Evolutionary conservation across 306 rosid species (phyloP), one percentile per base, ranked within the genome.

Genomic region (Biancaea sappan): DNA sequence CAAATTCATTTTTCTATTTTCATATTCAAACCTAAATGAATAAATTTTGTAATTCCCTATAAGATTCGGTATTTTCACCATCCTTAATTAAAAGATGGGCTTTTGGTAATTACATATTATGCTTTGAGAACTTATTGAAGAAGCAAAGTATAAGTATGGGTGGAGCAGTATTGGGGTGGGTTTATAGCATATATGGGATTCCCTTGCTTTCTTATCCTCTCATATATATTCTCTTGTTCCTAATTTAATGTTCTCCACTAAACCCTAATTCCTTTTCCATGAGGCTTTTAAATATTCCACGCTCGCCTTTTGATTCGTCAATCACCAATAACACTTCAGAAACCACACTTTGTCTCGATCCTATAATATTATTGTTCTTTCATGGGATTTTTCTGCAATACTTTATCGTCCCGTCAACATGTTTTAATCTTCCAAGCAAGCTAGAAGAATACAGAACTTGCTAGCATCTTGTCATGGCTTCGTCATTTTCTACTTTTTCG

Each of bases 71-170:
- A n/a, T n/a, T n/a, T n/a, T n/a, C n/a, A n/a, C n/a, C n/a, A n/a
- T n/a, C n/a, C 15, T 8, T 32, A 0, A 9, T 22, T 1, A 16
- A 25, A 21, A 59, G 43, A 76, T 63, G 78, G 84, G 29, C 68
- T 38, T 70, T 83, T 82, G 63, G 86, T 82, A 79, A 88, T 84
- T 84, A 66, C n/a, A 21, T 4, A 79, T 54, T 50, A 78, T 22
- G 77, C 89, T 90, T 76, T 72, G 77, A 69, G 90, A 81, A 82
- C 86, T 88, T 84, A 78, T 76, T 82, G 69, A 43, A 18, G 77
- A 88, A 90, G 94, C 85, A 83, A 83, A 24, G 59, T 43, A 47
- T 14, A 16, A 5, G 0, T 47, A 25, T 56, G 61, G 77, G 64
- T 12, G 83, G 75, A 62, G n/a, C 73, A 67, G 77, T 48, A 83